Base-by-base conservation (phyloP, 2,329 filamentous ascomycete genomes). In the Cadophora sp. region DNA sequence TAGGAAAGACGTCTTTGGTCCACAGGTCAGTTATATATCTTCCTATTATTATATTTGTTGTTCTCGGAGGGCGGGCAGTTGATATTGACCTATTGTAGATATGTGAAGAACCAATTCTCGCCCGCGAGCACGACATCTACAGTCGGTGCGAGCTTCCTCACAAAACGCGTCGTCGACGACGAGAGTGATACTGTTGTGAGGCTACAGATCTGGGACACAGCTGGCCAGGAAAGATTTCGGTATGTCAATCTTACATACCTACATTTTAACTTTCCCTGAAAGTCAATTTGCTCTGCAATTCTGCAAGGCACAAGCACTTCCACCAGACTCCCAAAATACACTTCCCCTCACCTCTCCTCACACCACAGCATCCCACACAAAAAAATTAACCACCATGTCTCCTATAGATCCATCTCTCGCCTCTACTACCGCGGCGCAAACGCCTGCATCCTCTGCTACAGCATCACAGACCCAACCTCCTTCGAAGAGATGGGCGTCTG, bases 371-470 rank as follows among this genome's bases (percentile, higher is more conserved):
- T 41, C 27, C 39, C 39, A 48, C 43, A n/a, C 30, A 48, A 33
- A 55, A 55, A 36, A 48, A 45, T 58, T 67, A 67, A 59, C 55
- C 59, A 60, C 36, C 33, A 45, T n/a, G 30, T 11, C 48, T 30
- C n/a, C 20, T 30, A 56, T 51, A 76, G 75, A 74, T 94, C 91
- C 69, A 98, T 99, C 76, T 96, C 93, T 11, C 91, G 94, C 65
- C 88, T 99, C 63, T 98, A 98, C 83, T 99, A 99, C 81, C 91
- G 95, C 76, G 94, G 94, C 77, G 95, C 95, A 69, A 95, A 97
- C 77, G 94, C 94, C 66, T 96, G 93, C 75, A 93, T 97, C 68
- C 87, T 97, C 56, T 97, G 94, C 84, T 97, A 97, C 83, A 92
- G 92, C 82, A 96, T 97, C 78, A 97, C 94, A 68, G 91, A 94